Conservation (phyloP, 805 yeast genomes). For the Kodamaea nitidulidarum region DNA sequence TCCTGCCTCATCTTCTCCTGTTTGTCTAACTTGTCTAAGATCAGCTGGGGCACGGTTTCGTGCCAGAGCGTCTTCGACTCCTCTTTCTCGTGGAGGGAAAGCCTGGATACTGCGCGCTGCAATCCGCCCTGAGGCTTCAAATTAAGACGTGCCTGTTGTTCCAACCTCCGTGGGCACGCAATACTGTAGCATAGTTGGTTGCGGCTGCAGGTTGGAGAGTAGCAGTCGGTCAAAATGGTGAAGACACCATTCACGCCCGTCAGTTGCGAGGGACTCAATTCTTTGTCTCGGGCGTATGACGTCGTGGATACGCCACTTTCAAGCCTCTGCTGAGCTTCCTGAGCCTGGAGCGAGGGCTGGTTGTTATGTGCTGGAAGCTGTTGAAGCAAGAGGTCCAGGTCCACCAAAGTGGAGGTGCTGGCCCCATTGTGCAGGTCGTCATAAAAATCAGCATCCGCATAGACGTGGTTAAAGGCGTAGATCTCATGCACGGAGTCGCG, state of each 20-base stretch:
- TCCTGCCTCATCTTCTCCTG: conserved; percentile 91
- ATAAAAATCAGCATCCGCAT: conserved; percentile 43
- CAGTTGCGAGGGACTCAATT: conserved; percentile 15
- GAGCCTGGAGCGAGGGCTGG: conserved; percentile 16
- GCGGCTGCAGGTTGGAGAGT: conserved; percentile 93
- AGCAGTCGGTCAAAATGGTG: conserved; percentile 88
- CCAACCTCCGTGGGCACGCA: conserved; percentile 92
- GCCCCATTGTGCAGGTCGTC: conserved; percentile 21
- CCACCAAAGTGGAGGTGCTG: conserved; percentile 13
- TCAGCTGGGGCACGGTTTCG: conserved; percentile 76
- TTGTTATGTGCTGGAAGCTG: conserved; percentile 19
- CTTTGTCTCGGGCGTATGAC: not conserved
- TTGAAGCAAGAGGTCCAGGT: conserved; percentile 15
- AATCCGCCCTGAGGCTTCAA: conserved; percentile 85
- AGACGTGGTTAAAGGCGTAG: conserved; percentile 70
- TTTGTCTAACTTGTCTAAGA: conserved; percentile 75
- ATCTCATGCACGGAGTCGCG: conserved; percentile 86
- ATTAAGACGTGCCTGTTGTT: conserved; percentile 90
- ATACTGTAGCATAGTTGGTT: conserved; percentile 88
- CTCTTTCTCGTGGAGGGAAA: conserved; percentile 63
- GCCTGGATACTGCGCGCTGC: conserved; percentile 65
- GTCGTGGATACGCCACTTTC: conserved; percentile 6
- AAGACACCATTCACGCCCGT: conserved; percentile 82
- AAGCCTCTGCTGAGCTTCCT: conserved; percentile 10
- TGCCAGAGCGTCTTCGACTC: conserved; percentile 90